Percentiles rank a stretch among this genome's conserved stretches.
Conservation (phyloP, 306 rosid genomes). For the Dicorynia guianensis region DNA sequence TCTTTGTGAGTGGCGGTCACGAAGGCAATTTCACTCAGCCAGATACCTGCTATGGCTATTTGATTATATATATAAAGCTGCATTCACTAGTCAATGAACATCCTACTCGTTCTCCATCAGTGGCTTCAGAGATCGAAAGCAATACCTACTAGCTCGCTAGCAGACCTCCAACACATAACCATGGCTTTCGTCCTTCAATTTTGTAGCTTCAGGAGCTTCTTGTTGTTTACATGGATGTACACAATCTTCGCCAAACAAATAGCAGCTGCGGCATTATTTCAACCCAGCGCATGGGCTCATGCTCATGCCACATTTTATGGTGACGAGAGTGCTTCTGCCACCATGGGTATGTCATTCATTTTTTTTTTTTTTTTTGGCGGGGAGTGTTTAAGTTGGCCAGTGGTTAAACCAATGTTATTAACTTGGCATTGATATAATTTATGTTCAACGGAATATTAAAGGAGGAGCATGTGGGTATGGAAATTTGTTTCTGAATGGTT, state of each 20-base stretch:
- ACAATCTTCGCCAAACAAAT: slow-evolving; percentile 38
- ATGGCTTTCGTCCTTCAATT: slow-evolving; percentile 60
- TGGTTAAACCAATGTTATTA: background rate
- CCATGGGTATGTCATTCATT: slow-evolving; percentile 68
- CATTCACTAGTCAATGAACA: slow-evolving; percentile 43
- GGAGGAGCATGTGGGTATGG: slow-evolving; percentile 98
- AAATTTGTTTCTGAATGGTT: slow-evolving; percentile 76
- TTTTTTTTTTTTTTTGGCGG: too few species aligned
- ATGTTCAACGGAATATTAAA: background rate
- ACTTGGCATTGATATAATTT: background rate
- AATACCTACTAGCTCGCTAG: background rate
- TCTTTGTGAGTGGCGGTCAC: slow-evolving; percentile 53
- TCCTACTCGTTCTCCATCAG: slow-evolving; percentile 4
- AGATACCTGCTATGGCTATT: slow-evolving; percentile 29
- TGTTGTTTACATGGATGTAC: slow-evolving; percentile 46
- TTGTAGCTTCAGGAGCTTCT: slow-evolving; percentile 28
- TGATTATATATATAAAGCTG: slow-evolving; percentile 46
- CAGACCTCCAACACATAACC: slow-evolving; percentile 12
- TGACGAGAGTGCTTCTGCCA: slow-evolving; percentile 79
- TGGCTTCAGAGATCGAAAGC: background rate
- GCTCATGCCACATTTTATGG: slow-evolving; percentile 95
- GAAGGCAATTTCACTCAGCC: slow-evolving; percentile 28
- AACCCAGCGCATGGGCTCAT: slow-evolving; percentile 68
- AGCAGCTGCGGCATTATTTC: slow-evolving; percentile 43
- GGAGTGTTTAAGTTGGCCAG: too few species aligned